Conservation (phyloP, 768 basidiomycete genomes). For the Pleurotus platypus region DNA sequence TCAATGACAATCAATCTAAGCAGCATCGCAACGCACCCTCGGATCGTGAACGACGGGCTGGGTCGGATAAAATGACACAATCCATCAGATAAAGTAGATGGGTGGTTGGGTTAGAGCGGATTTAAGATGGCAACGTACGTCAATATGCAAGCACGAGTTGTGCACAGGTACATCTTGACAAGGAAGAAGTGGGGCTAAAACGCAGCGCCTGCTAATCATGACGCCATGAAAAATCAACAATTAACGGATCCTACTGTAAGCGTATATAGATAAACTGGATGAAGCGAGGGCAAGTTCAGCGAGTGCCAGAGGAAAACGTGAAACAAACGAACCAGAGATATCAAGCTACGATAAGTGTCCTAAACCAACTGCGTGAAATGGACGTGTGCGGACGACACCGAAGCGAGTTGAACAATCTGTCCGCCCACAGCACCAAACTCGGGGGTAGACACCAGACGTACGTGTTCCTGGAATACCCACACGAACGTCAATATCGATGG, state of each 20-base stretch:
- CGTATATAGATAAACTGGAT: background rate
- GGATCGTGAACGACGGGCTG: background rate
- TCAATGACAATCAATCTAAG: too few relatives aligned
- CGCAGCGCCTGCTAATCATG: too few relatives aligned
- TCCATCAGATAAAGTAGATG: background rate
- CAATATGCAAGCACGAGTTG: too few relatives aligned
- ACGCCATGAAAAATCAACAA: background rate
- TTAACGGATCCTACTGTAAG: background rate
- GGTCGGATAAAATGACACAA: background rate
- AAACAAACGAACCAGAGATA: too few relatives aligned
- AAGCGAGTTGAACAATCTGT: background rate
- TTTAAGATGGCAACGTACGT: background rate
- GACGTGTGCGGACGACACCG: background rate
- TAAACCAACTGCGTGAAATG: constrained; percentile 1
- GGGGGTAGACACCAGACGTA: background rate
- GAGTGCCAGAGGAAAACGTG: too few relatives aligned
- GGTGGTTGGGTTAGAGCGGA: background rate
- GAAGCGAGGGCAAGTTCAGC: background rate
- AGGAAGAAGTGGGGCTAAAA: too few relatives aligned
- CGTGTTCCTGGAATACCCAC: background rate
- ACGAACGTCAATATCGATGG: background rate
- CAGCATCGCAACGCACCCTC: background rate
- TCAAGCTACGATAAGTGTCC: background rate
- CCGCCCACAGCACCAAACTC: background rate
- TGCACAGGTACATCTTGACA: too few relatives aligned